Conservation (phyloP, 179 eudicot genomes). For the Gypsophila paniculata region DNA sequence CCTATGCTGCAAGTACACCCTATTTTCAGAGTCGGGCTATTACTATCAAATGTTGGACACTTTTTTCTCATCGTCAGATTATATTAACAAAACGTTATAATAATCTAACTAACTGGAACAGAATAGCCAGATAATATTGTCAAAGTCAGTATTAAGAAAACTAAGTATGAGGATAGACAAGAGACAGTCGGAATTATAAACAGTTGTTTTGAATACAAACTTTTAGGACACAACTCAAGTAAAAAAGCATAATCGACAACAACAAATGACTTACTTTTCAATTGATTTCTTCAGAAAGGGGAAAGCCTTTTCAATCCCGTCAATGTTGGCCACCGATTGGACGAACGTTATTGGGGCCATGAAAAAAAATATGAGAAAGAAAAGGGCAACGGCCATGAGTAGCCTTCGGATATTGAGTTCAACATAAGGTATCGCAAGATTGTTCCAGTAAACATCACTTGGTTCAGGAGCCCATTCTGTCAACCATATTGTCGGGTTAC, state of each 20-base stretch:
- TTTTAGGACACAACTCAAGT: background rate
- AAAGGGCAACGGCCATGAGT: conserved; percentile 70
- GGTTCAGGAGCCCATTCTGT: conserved; percentile 98
- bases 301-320: conserved; percentile 71
- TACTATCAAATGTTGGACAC: too few relatives aligned
- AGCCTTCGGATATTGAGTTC: conserved; percentile 54
- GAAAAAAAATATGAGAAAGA: conserved; percentile 79
- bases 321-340: conserved; percentile 81
- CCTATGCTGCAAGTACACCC: too few relatives aligned
- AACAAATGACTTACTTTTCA: conserved; percentile 46
- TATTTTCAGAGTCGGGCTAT: background rate
- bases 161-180: too few relatives aligned
- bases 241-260: background rate
- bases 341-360: conserved; percentile 90
- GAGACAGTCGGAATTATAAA: too few relatives aligned
- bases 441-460: conserved; percentile 78
- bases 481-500: conserved; percentile 79
- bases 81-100: too few relatives aligned
- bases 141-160: background rate
- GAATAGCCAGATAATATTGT: too few relatives aligned
- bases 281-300: conserved; percentile 64
- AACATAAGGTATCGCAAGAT: conserved; percentile 80
- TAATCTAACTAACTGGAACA: too few relatives aligned
- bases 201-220: background rate
- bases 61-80: too few relatives aligned